phyloP scores from a whole-genome alignment of 2,329 filamentous ascomycete species.

The Trichoderma atrobrunneum region DNA sequence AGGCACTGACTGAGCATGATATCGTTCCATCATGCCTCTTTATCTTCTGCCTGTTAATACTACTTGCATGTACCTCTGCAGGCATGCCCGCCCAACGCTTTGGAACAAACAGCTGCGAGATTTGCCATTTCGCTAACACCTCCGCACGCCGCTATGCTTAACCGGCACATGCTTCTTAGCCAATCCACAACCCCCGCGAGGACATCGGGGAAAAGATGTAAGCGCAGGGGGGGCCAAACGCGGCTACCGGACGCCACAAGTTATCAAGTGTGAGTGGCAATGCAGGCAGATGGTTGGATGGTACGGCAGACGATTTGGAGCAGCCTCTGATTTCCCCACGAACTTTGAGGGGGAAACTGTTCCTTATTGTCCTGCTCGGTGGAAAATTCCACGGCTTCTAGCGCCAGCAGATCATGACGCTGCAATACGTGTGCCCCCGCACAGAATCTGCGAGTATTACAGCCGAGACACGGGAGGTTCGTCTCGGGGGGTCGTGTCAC shows the following conservation, averaged over 20 bases:
- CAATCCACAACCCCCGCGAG: constrained; percentile 4
- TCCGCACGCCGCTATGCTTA: constrained; percentile 15
- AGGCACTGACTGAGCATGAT: neutral
- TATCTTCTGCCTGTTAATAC: neutral
- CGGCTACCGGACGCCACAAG: constrained; percentile 7
- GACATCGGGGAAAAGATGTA: constrained; percentile 4
- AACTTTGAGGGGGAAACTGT: neutral
- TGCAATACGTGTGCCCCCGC: neutral
- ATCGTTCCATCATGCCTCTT: neutral
- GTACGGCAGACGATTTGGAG: neutral
- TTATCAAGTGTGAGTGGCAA: neutral
- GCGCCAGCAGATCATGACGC: neutral
- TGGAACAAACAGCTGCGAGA: neutral
- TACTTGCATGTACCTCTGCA: neutral
- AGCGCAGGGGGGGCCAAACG: neutral
- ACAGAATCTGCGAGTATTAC: neutral
- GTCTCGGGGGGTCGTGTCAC: neutral
- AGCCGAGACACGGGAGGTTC: neutral
- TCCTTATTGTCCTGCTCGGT: neutral
- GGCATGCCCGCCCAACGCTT: neutral
- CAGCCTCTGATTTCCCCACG: constrained; percentile 1
- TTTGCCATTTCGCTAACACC: neutral
- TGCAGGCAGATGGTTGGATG: neutral
- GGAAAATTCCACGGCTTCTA: constrained; percentile 19
- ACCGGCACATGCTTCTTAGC: constrained; percentile 1